Base-by-base conservation (phyloP, 495 filamentous ascomycete genomes). In the Letharia lupina region DNA sequence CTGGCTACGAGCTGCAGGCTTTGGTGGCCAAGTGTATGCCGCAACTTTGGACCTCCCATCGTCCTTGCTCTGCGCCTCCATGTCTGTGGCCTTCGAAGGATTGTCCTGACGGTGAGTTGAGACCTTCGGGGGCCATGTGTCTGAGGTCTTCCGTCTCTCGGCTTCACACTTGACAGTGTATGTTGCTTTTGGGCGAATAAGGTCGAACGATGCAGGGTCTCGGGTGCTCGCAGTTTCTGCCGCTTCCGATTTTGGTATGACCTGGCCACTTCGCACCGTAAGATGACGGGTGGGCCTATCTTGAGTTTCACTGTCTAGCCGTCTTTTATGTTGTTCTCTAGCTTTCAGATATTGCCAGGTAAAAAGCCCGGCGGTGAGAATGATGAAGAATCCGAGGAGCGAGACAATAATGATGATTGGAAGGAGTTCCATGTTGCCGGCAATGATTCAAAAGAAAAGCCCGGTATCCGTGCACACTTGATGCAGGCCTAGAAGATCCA, bases 361-460 rank as follows among this genome's bases (percentile, higher is more conserved):
- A 41, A 72, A 68, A 37, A 72, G 60, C 20, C 44, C 56, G 1
- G 67, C 45, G 33, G 68, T 66, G 5, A 72, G 57, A 54, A 63
- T 56, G 18, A 72, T 44, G 41, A 72, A 70, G 50, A 72, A 70
- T 28, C 61, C 68, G 23, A 72, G 57, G 23, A 72, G 66, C 8
- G 70, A 67, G 23, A 70, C 62, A 13, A 72, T 67, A 31, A 72
- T 70, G 45, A 72, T 70, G 40, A 69, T 72, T 41, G 70, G 70
- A 28, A 72, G 47, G 15, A 72, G 64, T 16, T 70, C 65, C 70
- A 72, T 72, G 13, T 41, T 56, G 15, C n/a, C 44, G 42, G 61
- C 47, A 31, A 60, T 10, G 18, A 44, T 35, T 35, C 20, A 62
- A 31, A 18, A 40, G 67, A 39, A 33, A 42, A n/a, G 8, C 33